Percentiles rank a stretch among this genome's conserved stretches.
These are phyloP conservation scores for Epithemia pelagica DNA, from an alignment of 108 stramenopile genomes.

Conservation along the genomic window DNA sequence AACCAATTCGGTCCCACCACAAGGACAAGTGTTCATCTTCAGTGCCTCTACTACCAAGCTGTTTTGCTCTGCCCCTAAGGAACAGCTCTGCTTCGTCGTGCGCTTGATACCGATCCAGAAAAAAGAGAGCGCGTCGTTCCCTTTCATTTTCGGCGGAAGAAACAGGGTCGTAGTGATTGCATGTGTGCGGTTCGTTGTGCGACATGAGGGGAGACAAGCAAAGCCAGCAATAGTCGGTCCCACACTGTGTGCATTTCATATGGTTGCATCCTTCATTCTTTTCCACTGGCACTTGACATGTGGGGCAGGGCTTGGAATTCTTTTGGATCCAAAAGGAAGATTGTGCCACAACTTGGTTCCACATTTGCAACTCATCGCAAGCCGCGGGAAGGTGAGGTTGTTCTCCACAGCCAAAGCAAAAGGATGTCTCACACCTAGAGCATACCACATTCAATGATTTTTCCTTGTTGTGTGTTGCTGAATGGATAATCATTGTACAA, in stretches of 20 bases:
- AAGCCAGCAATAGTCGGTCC: conserved; percentile 43
- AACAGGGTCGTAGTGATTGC: conserved; percentile 43
- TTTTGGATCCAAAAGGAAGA: conserved; percentile 1
- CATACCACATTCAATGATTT: neutral
- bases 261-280: conserved; percentile 52
- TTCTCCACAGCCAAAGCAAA: conserved; percentile 14
- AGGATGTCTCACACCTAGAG: conserved; percentile 1
- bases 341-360: neutral
- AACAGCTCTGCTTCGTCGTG: conserved; percentile 50
- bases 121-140: conserved; percentile 67
- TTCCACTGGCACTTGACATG: conserved; percentile 17
- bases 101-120: conserved; percentile 57
- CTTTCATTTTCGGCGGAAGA: conserved; percentile 13
- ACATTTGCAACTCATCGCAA: neutral
- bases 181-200: conserved; percentile 14
- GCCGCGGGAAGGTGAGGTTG: neutral
- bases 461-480: neutral
- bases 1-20: conserved; percentile 12
- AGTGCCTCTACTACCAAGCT: neutral
- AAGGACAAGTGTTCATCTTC: conserved; percentile 24
- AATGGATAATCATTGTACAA: neutral
- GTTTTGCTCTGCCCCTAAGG: conserved; percentile 14
- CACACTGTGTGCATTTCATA: conserved; percentile 40
- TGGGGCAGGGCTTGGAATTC: conserved; percentile 1
- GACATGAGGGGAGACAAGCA: conserved; percentile 20